These are phyloP conservation scores for Penicillium malachiteum DNA, from an alignment of 495 filamentous ascomycete species.

Conservation along the genomic window DNA sequence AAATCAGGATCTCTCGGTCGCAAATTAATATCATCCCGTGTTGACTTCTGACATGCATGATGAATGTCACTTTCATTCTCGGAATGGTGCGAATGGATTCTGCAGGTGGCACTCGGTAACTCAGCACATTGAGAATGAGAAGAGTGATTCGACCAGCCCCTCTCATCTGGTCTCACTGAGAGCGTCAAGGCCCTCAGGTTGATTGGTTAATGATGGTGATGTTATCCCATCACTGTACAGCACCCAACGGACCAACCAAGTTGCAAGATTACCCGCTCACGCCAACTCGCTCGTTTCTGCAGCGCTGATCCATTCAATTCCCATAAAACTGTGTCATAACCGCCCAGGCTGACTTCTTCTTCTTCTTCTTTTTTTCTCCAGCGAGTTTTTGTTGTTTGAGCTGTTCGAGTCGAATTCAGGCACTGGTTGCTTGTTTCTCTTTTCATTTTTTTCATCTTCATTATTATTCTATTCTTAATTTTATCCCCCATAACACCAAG, in stretches of 20 bases:
- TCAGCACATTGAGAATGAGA: neutral
- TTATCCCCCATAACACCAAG: conserved; percentile 16
- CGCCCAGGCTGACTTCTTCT: conserved; percentile 37
- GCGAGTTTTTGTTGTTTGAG: conserved; percentile 74
- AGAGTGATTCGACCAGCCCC: conserved; percentile 8
- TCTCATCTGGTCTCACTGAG: neutral
- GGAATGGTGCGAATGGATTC: neutral
- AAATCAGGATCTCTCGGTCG: neutral
- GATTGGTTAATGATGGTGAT: conserved; percentile 9
- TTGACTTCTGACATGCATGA: neutral
- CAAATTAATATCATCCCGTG: neutral
- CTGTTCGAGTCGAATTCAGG: conserved; percentile 55
- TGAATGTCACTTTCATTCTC: no score
- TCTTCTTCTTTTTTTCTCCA: conserved; percentile 60
- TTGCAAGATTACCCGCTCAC: conserved; percentile 24
- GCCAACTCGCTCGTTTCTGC: conserved; percentile 6
- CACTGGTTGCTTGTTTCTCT: conserved; percentile 50
- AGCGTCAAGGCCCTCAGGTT: conserved; percentile 12
- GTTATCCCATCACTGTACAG: conserved; percentile 14
- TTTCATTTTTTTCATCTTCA: conserved; percentile 36
- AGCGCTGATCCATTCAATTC: conserved; percentile 14
- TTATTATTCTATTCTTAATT: conserved; percentile 26
- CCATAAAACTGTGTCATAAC: conserved; percentile 37
- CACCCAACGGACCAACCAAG: conserved; percentile 17
- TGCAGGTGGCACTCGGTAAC: neutral